Conservation (phyloP, 2,329 filamentous ascomycete species). For the Botryosphaeria dothidea region DNA sequence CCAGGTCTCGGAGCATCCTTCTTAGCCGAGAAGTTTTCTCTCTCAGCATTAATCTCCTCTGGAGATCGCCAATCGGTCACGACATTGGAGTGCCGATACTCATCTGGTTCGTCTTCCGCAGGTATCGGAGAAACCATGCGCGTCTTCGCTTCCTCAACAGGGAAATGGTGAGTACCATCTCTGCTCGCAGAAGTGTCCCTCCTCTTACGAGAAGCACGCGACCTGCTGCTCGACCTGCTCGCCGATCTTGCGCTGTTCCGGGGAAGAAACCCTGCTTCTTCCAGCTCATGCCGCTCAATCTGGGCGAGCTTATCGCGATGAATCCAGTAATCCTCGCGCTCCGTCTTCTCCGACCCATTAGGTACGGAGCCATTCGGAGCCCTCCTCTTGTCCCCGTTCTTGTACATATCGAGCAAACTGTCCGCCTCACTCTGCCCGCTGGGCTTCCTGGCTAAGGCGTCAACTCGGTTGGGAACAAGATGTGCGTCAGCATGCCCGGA, state of each 20-base stretch:
- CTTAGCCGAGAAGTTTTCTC: slow-evolving; percentile 27
- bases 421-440: slow-evolving; percentile 50
- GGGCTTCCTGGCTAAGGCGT: slow-evolving; percentile 30
- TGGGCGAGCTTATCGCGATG: slow-evolving; percentile 80
- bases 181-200: slow-evolving; percentile 29
- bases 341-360: background rate
- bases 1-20: slow-evolving; percentile 47
- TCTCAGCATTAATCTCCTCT: slow-evolving; percentile 70
- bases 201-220: slow-evolving; percentile 35
- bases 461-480: slow-evolving; percentile 36
- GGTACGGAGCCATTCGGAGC: background rate
- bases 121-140: slow-evolving; percentile 40
- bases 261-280: slow-evolving; percentile 69
- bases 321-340: slow-evolving; percentile 64
- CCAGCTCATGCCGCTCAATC: slow-evolving; percentile 79
- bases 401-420: slow-evolving; percentile 48
- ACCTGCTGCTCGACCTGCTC: slow-evolving; percentile 40
- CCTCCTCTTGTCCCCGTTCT: slow-evolving; percentile 25
- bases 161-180: slow-evolving; percentile 23
- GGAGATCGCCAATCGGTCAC: slow-evolving; percentile 73
- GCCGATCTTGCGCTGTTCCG: slow-evolving; percentile 27
- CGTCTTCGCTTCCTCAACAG: slow-evolving; percentile 26
- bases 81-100: slow-evolving; percentile 43
- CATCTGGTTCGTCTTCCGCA: slow-evolving; percentile 43
- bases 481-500: slow-evolving; percentile 30